phyloP scores from a whole-genome alignment of 106 monocot species.

The Allium sativum region DNA sequence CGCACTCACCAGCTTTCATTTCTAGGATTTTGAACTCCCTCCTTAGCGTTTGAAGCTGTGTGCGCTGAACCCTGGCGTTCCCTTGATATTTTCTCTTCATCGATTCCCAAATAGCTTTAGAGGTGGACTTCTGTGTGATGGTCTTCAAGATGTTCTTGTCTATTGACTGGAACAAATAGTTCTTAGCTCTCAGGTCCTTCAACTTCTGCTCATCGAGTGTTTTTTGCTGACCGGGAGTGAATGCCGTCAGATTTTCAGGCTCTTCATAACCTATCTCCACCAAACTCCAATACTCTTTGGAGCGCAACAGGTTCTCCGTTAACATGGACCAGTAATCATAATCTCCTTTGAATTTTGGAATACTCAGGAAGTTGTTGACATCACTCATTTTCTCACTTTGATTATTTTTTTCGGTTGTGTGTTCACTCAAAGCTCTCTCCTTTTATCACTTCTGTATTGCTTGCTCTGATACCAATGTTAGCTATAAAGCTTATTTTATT shows the following conservation, averaged over 20 bases:
- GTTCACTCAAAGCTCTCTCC: too few species aligned
- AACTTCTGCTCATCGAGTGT: neutral
- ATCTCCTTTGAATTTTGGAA: neutral
- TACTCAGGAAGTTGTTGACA: too few species aligned
- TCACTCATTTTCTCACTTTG: too few species aligned
- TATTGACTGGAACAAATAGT: neutral
- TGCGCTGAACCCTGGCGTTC: too few species aligned
- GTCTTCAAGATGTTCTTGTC: neutral
- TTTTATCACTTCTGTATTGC: too few species aligned
- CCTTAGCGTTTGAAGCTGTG: too few species aligned
- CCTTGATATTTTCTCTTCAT: too few species aligned
- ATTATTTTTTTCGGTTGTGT: too few species aligned
- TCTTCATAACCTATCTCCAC: neutral
- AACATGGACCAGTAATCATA: neutral
- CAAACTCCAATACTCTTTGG: neutral
- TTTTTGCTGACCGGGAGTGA: neutral
- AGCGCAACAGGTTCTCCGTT: neutral
- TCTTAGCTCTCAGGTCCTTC: neutral
- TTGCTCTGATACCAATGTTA: too few species aligned
- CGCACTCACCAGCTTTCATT: too few species aligned
- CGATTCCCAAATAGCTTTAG: neutral
- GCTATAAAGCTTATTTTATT: too few species aligned
- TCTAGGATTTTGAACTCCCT: too few species aligned
- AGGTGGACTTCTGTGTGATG: neutral
- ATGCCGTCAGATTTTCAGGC: neutral